Percentiles rank a stretch among this genome's conserved stretches.
Evolutionary conservation across 257 asterid species (phyloP).

Genomic region (Sherardia arvensis): DNA sequence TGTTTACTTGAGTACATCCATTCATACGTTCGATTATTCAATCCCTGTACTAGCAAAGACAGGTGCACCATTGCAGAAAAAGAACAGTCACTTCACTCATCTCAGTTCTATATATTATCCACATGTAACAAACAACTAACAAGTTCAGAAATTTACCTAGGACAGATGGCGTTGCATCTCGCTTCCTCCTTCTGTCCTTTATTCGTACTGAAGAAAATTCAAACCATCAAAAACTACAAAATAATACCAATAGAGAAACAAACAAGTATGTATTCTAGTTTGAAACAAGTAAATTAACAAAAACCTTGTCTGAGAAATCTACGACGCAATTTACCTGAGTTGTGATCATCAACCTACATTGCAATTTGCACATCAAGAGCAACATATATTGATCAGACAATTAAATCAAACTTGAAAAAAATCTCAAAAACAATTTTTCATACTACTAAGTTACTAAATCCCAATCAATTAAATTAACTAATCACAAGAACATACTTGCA

Average conservation of each 20-base stretch:
- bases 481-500: too few species aligned
- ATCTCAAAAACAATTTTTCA: too few species aligned
- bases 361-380: conserved; percentile 3
- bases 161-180: conserved; percentile 23
- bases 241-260: neutral
- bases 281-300: neutral
- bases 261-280: conserved; percentile 1
- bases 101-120: neutral
- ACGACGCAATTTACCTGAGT: conserved; percentile 76
- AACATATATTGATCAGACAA: too few species aligned
- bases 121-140: neutral
- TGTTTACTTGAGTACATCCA: neutral
- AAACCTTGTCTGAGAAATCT: conserved; percentile 92
- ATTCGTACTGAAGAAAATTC: conserved; percentile 43
- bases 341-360: conserved; percentile 65
- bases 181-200: conserved; percentile 50
- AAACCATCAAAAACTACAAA: conserved; percentile 1
- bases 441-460: too few species aligned
- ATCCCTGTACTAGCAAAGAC: too few species aligned
- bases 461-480: too few species aligned
- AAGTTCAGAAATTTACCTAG: conserved; percentile 36
- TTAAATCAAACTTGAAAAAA: too few species aligned
- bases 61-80: neutral
- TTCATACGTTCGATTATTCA: too few species aligned
- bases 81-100: neutral